Percentiles rank a stretch among this genome's conserved stretches.
Evolutionary conservation across 2,329 filamentous ascomycete genomes (phyloP).

Genomic region (Stemphylium beticola): DNA sequence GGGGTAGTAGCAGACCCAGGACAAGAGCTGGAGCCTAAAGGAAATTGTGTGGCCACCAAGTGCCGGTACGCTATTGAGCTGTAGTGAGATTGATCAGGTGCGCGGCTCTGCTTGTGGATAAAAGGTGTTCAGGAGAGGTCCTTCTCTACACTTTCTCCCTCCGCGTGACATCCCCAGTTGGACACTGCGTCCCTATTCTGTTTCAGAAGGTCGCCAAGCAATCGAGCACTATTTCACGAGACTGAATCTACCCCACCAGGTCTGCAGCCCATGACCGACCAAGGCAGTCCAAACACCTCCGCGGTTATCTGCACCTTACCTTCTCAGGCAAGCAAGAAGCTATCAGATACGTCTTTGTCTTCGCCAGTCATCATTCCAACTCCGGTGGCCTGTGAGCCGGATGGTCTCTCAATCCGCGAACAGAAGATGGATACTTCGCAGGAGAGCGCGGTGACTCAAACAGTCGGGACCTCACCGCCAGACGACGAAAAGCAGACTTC

Average conservation of each 20-base stretch:
- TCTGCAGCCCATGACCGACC: constrained; percentile 28
- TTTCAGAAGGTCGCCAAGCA: too few relatives aligned
- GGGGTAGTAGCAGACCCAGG: constrained; percentile 8
- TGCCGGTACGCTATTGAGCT: background rate
- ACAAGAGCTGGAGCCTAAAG: constrained; percentile 8
- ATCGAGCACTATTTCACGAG: too few relatives aligned
- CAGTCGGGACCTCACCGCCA: background rate
- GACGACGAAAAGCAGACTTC: constrained; percentile 8
- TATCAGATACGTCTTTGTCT: constrained; percentile 31
- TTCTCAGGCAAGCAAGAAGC: constrained; percentile 14
- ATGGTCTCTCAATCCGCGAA: constrained; percentile 20
- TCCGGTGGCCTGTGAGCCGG: constrained; percentile 30
- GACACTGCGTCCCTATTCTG: background rate
- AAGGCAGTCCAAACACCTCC: constrained; percentile 16
- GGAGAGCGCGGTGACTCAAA: constrained; percentile 15
- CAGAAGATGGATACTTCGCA: constrained; percentile 22
- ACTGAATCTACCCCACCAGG: background rate
- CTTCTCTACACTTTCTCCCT: constrained; percentile 1
- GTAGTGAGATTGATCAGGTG: constrained; percentile 4
- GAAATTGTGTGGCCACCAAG: background rate
- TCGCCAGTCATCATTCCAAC: constrained; percentile 35
- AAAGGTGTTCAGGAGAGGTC: constrained; percentile 16
- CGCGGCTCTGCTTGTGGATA: constrained; percentile 17
- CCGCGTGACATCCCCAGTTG: background rate
- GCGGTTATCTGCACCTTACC: constrained; percentile 12